These are phyloP conservation scores for Teratosphaeria epicoccoides DNA, from an alignment of 2,329 filamentous ascomycete species.

Conservation along the genomic window DNA sequence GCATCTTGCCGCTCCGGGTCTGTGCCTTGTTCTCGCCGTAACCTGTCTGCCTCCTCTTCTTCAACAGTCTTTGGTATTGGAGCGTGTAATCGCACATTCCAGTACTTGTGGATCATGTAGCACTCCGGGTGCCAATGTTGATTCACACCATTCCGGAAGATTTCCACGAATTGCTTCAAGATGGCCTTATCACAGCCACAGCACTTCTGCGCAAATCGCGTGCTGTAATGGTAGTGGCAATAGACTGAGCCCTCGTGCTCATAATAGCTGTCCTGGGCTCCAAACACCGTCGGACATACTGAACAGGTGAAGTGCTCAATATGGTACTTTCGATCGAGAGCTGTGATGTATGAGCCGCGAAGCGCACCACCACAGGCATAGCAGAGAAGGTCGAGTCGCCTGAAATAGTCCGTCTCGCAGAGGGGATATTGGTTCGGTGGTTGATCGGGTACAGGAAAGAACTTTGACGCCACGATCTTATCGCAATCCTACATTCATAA, in stretches of 20 bases:
- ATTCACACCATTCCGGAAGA: slow-evolving; percentile 93
- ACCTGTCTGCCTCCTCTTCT: slow-evolving; percentile 14
- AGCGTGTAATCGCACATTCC: slow-evolving; percentile 74
- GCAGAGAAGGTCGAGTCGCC: slow-evolving; percentile 80
- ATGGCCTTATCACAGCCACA: slow-evolving; percentile 96
- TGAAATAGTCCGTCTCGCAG: slow-evolving; percentile 96
- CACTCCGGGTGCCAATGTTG: slow-evolving; percentile 99
- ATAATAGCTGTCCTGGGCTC: slow-evolving; percentile 96
- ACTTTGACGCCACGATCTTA: slow-evolving; percentile 95
- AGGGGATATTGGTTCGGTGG: slow-evolving; percentile 84
- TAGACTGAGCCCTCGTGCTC: slow-evolving; percentile 95
- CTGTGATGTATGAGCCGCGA: slow-evolving; percentile 94
- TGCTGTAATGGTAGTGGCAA: slow-evolving; percentile 98
- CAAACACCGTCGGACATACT: slow-evolving; percentile 93
- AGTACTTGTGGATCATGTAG: slow-evolving; percentile 99
- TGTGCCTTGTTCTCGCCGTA: slow-evolving; percentile 23
- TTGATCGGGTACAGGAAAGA: slow-evolving; percentile 92
- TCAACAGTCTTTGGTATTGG: slow-evolving; percentile 30
- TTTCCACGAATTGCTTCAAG: slow-evolving; percentile 97
- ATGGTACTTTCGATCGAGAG: slow-evolving; percentile 94
- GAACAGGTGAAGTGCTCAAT: slow-evolving; percentile 99
- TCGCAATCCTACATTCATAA: slow-evolving; percentile 69
- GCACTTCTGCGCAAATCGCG: slow-evolving; percentile 88
- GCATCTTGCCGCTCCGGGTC: slow-evolving; percentile 40
- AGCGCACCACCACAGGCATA: slow-evolving; percentile 85